Evolutionary conservation across 164 flowering plant genomes (phyloP).

Genomic region (Tinospora cordifolia): DNA sequence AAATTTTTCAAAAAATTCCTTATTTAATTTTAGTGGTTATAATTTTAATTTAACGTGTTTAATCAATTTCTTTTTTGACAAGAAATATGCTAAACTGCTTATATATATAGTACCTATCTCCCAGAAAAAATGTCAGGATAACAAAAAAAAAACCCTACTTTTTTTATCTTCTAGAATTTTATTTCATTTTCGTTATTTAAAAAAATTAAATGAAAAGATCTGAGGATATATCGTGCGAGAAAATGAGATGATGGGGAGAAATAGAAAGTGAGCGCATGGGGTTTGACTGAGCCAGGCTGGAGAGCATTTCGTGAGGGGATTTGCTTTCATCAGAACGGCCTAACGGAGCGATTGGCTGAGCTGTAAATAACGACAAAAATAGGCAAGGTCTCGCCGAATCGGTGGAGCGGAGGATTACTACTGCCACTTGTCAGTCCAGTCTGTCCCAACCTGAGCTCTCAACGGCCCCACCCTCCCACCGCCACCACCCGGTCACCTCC

Average conservation of each 20-base stretch:
- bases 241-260: not conserved
- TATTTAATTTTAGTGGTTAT: too few species aligned
- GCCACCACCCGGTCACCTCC: conserved; percentile 24
- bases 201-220: too few species aligned
- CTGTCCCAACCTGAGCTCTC: conserved; percentile 42
- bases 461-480: conserved; percentile 24
- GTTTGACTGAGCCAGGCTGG: conserved; percentile 27
- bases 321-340: conserved; percentile 14
- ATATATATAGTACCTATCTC: too few species aligned
- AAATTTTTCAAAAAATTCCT: too few species aligned
- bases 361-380: conserved; percentile 54
- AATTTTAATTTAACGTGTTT: too few species aligned
- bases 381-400: conserved; percentile 38
- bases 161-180: too few species aligned
- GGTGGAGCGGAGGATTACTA: conserved; percentile 41
- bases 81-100: too few species aligned
- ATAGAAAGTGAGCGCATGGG: not conserved
- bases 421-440: conserved; percentile 47
- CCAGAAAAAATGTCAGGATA: too few species aligned
- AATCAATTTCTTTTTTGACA: too few species aligned
- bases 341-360: conserved; percentile 32
- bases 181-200: not conserved
- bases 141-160: too few species aligned
- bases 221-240: too few species aligned
- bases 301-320: conserved; percentile 13